Evolutionary conservation across 2,329 filamentous ascomycete species (phyloP).

Genomic region (Rhinocladiella similis): DNA sequence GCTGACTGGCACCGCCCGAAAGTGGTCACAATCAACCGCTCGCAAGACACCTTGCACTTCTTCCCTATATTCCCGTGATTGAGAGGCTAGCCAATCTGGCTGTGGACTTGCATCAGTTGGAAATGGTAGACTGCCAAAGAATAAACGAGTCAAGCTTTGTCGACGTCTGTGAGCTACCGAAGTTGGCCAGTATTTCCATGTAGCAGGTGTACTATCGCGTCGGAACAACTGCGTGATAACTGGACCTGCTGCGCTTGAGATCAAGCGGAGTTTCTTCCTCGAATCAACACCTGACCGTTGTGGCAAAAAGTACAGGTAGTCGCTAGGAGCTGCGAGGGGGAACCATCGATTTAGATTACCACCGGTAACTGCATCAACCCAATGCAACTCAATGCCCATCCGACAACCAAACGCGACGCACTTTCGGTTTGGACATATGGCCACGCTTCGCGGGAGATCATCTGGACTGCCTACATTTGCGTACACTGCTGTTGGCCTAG

Average conservation of each 20-base stretch:
- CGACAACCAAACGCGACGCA: conserved; percentile 67
- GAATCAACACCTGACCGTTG: conserved; percentile 53
- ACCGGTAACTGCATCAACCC: conserved; percentile 51
- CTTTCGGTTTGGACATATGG: conserved; percentile 63
- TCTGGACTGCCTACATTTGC: conserved; percentile 60
- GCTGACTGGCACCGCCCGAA: conserved; percentile 63
- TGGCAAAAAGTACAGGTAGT: conserved; percentile 58
- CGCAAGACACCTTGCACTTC: conserved; percentile 37
- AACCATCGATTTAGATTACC: conserved; percentile 40
- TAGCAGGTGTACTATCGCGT: conserved; percentile 29
- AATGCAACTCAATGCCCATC: conserved; percentile 64
- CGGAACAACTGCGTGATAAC: conserved; percentile 24
- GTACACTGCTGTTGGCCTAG: conserved; percentile 34
- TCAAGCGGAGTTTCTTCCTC: conserved; percentile 59
- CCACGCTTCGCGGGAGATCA: conserved; percentile 64
- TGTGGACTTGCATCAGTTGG: conserved; percentile 12
- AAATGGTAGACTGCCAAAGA: conserved; percentile 29
- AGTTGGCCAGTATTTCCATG: conserved; percentile 16
- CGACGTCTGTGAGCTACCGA: conserved; percentile 15
- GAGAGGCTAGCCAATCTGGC: background rate
- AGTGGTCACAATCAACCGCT: conserved; percentile 57
- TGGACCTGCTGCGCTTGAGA: conserved; percentile 54
- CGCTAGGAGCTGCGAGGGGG: conserved; percentile 43
- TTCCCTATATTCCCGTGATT: conserved; percentile 3
- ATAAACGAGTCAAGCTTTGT: conserved; percentile 28